Evolutionary conservation across 2,329 filamentous ascomycete species (phyloP), one percentile per base, ranked within the genome.

Genomic region (Colletotrichum chrysophilum): DNA sequence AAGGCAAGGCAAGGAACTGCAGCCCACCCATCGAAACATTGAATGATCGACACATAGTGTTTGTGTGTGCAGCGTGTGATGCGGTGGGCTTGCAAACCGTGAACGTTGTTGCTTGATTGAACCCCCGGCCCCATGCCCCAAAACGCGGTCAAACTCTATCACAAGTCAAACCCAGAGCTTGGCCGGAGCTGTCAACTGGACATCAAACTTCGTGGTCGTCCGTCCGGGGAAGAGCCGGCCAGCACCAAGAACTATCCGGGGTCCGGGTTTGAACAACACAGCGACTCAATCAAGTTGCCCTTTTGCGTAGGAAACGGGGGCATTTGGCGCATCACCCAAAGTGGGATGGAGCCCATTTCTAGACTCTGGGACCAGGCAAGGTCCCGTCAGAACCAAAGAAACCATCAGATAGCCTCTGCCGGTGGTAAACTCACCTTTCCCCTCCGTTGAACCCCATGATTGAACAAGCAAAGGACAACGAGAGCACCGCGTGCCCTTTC

Each of bases 171-270:
- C 43, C 65, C n/a, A 24, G 14, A 55, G 38, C 48, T 56, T 67
- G 65, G 48, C 65, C 48, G 65, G 65, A 64, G 65, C 48, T 67
- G 65, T 67, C 65, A 67, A 67, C 65, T 67, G 65, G 65, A 56
- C 48, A 56, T 56, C n/a, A 36, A 21, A 28, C 30, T 56, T 67
- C 13, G 21, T 38, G 4, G 14, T 38, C 48, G 18, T 24, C 48
- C 30, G 30, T 56, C 65, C 65, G 65, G 65, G 48, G 48, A 67
- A 9, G 38, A 56, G 65, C 65, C 64, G 64, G 64, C 32, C 43
- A 64, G 61, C 21, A 13, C 55, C 26, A 32, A 61, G 28, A 61
- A 61, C 26, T 61, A 61, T 61, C 58, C 5, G 7, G 58, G 30
- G 58, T 32, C 12, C 58, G 64, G 38, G 38, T 55, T 30, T 16